Evolutionary conservation across 345 rosid genomes (phyloP), one percentile per base, ranked within the genome.

Genomic region (Syzygium grande): DNA sequence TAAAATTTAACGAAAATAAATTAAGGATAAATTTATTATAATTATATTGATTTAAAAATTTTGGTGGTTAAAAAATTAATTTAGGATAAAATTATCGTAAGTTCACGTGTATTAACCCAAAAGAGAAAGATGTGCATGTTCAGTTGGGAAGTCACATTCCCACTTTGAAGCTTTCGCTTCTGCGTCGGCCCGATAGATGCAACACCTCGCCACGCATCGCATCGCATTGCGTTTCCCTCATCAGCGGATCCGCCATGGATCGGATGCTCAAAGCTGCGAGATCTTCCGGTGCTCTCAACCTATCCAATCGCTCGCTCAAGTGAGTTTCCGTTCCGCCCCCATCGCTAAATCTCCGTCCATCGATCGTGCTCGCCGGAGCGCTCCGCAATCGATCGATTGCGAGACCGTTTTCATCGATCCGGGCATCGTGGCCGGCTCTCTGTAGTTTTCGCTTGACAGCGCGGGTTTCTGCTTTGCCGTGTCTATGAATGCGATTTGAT

Each of bases 291-390:
- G 95, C 99, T 85, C 98, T 97, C 87, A 97, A 96, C 91, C 94
- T 96, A 59, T 97, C 99, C 43, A 96, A 97, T 91, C 98, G 99
- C 68, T 94, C 96, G 89, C 98, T 96, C 92, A 94, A 91, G 99
- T 90, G 90, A 90, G 89, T 91, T 55, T 53, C 22, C 51, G 27
- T 21, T 56, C 52, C 52, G 52, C 5, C 51, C 52, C 17, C 30
- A 43, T 46, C 85, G 19, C 46, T 43, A 43, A 68, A 21, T 55
- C 59, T 21, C 9, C 59, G 59, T 55, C 87, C 30, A 23, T 56
- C 63, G 10, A 56, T 17, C 34, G 59, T 54, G 23, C 38, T n/a
- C 16, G 3, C 38, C 5, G 38, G 84, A 38, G 5, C 84, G 10
- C 23, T 30, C 27, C 51, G 65, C 80, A 19, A 73, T 52, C 51